Percentiles rank a stretch among this genome's conserved stretches.
Conservation (phyloP, 345 rosid species). For the Corchorus olitorius region DNA sequence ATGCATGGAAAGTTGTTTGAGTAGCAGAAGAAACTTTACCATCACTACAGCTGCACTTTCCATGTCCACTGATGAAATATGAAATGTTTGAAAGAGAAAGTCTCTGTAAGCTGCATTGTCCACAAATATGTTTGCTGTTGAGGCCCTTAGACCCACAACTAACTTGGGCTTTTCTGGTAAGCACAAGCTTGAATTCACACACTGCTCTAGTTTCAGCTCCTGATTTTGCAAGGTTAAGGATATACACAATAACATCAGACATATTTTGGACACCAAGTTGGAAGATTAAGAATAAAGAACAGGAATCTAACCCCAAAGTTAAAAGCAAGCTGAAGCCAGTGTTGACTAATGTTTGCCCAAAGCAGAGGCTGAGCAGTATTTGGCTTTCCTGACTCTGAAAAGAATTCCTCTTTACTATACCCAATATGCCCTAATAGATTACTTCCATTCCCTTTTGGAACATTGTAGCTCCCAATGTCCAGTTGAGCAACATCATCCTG, state of each 20-base stretch:
- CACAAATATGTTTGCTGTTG: constrained; percentile 48
- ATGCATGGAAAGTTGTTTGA: too few species aligned
- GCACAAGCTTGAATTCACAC: constrained; percentile 52
- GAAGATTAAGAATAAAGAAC: too few species aligned
- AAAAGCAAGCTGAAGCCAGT: constrained; percentile 54
- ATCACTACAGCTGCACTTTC: constrained; percentile 56
- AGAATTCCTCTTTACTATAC: constrained; percentile 39
- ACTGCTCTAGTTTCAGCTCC: constrained; percentile 40
- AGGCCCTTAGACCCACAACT: constrained; percentile 45
- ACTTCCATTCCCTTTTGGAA: constrained; percentile 35
- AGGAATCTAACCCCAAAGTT: constrained; percentile 40
- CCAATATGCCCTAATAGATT: constrained; percentile 43
- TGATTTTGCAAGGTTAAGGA: constrained; percentile 8
- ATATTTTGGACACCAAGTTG: neutral
- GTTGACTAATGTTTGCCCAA: constrained; percentile 41
- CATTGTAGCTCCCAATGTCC: constrained; percentile 38
- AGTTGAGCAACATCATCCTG: constrained; percentile 29
- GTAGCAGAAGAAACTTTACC: constrained; percentile 23
- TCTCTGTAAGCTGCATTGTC: constrained; percentile 50
- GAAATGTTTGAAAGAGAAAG: constrained; percentile 34
- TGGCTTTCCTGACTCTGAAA: constrained; percentile 30
- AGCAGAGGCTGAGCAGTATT: constrained; percentile 30
- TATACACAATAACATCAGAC: neutral
- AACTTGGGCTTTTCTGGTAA: constrained; percentile 44
- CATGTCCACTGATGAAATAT: constrained; percentile 49